Evolutionary conservation across 2,329 filamentous ascomycete species (phyloP).

Genomic region (Colletotrichum lindemuthianum): DNA sequence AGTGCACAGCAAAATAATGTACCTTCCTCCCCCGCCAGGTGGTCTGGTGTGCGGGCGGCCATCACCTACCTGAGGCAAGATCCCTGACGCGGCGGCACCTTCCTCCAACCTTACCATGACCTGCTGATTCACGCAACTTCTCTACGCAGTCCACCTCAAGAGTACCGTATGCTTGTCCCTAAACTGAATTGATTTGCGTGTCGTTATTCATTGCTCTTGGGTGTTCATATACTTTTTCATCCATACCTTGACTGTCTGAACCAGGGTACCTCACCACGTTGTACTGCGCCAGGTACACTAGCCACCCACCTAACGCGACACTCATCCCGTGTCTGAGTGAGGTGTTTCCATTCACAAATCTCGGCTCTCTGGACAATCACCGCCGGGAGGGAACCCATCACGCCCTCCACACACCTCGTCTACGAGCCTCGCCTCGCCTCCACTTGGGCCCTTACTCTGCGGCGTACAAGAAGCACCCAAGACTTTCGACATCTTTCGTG

Average conservation of each 20-base stretch:
- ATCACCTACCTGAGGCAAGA: slow-evolving; percentile 9
- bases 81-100: slow-evolving; percentile 9
- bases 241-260: slow-evolving; percentile 5
- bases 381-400: slow-evolving; percentile 32
- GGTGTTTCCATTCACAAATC: slow-evolving; percentile 4
- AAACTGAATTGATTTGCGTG: too few relatives aligned
- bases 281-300: too few relatives aligned
- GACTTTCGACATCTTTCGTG: slow-evolving; percentile 19
- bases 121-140: not conserved
- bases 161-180: too few relatives aligned
- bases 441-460: slow-evolving; percentile 5
- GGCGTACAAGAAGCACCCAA: slow-evolving; percentile 24
- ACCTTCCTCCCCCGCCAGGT: too few relatives aligned
- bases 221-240: not conserved
- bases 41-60: too few relatives aligned
- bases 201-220: too few relatives aligned
- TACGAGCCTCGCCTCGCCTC: slow-evolving; percentile 16
- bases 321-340: slow-evolving; percentile 6
- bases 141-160: too few relatives aligned
- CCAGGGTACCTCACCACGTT: too few relatives aligned
- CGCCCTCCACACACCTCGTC: slow-evolving; percentile 3
- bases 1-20: too few relatives aligned
- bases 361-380: slow-evolving; percentile 8
- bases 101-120: slow-evolving; percentile 2
- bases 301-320: slow-evolving; percentile 4